These are phyloP conservation scores for Solanum pimpinellifolium DNA, from an alignment of 257 asterid species.

Conservation along the genomic window DNA sequence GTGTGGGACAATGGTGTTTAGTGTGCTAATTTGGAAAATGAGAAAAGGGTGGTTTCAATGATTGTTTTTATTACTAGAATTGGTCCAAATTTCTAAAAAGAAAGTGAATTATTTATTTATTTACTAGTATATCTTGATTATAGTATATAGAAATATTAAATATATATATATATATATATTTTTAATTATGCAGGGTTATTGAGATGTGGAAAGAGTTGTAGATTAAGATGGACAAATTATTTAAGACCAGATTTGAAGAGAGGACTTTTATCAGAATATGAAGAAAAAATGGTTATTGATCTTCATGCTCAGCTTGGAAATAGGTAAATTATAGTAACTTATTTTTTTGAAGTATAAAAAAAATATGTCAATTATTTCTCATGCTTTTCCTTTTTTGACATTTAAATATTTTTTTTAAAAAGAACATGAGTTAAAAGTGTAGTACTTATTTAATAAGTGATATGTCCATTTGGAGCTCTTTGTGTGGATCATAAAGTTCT, in stretches of 20 bases:
- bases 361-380: not conserved
- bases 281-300: constrained; percentile 92
- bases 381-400: not conserved
- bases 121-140: not conserved
- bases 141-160: not conserved
- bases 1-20: not conserved
- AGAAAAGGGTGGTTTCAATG: not conserved
- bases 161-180: not conserved
- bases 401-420: not conserved
- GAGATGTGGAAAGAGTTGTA: constrained; percentile 95
- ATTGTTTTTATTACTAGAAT: not conserved
- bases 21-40: not conserved
- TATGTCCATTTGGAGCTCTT: not conserved
- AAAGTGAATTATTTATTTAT: not conserved
- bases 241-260: constrained; percentile 90
- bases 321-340: constrained; percentile 30
- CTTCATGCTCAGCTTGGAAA: constrained; percentile 96
- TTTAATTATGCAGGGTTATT: constrained; percentile 42
- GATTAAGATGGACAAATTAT: constrained; percentile 90
- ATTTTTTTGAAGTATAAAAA: not conserved
- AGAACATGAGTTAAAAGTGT: not conserved
- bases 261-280: constrained; percentile 77
- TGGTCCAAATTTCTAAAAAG: not conserved
- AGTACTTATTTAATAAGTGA: not conserved
- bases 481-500: not conserved